A percentile compares a stretch with the other conserved stretches of the same genome.
These are phyloP conservation scores for Avena atlantica DNA, from an alignment of 176 grass and related monocot genomes.

Conservation along the genomic window DNA sequence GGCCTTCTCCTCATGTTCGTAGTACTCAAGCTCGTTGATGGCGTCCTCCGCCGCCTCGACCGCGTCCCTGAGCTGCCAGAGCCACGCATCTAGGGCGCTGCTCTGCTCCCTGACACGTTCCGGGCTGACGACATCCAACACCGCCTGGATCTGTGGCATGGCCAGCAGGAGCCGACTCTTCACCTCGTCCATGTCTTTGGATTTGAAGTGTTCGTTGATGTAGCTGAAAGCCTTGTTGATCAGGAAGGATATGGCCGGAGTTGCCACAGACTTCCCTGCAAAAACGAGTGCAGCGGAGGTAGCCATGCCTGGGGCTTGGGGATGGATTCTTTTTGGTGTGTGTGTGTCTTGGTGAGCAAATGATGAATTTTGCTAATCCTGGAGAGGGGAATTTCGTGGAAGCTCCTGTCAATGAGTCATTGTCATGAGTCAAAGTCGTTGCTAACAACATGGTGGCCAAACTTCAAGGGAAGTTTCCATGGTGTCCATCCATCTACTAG, in stretches of 20 bases:
- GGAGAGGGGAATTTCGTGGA: not conserved
- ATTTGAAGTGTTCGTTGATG: not conserved
- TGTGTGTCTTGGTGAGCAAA: not conserved
- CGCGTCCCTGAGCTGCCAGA: slow-evolving; percentile 52
- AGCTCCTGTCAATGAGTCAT: too few species aligned
- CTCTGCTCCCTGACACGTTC: slow-evolving; percentile 20
- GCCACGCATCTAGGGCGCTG: slow-evolving; percentile 36
- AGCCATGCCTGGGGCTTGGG: too few species aligned
- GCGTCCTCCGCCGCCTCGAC: slow-evolving; percentile 44
- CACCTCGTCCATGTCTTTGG: not conserved
- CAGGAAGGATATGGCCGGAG: slow-evolving; percentile 27
- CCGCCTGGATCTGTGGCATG: slow-evolving; percentile 36
- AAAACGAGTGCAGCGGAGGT: not conserved
- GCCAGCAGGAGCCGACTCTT: not conserved
- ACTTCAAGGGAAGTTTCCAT: too few species aligned
- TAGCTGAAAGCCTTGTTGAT: slow-evolving; percentile 29
- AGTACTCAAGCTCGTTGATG: slow-evolving; percentile 34
- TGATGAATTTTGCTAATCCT: not conserved
- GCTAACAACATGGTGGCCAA: too few species aligned
- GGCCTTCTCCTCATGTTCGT: slow-evolving; percentile 36
- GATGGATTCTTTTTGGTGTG: too few species aligned
- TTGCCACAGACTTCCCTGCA: slow-evolving; percentile 24
- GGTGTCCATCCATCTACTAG: too few species aligned
- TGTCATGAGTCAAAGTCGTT: too few species aligned
- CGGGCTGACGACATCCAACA: slow-evolving; percentile 15